These are phyloP conservation scores for Acrodontium crateriforme DNA, from an alignment of 2,329 filamentous ascomycete species.

Conservation along the genomic window DNA sequence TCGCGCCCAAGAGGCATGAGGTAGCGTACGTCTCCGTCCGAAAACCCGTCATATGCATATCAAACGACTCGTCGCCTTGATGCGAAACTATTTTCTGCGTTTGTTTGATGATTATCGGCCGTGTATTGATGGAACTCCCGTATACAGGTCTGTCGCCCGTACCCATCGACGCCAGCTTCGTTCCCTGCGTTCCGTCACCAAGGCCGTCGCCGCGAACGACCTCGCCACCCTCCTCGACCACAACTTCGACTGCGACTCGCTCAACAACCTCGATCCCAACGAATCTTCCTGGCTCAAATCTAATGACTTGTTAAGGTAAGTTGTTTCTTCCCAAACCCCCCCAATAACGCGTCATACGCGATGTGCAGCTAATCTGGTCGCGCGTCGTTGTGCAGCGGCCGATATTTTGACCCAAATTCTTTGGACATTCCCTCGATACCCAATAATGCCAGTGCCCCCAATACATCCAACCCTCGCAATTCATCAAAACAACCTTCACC, in stretches of 20 bases:
- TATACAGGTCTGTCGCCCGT: slow-evolving; percentile 3
- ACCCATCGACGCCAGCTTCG: slow-evolving; percentile 4
- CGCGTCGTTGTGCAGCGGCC: too few relatives aligned
- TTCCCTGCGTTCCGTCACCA: slow-evolving; percentile 6
- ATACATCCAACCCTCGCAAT: slow-evolving; percentile 13
- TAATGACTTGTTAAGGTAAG: slow-evolving; percentile 45
- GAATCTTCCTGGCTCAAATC: slow-evolving; percentile 29
- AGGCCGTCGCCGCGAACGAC: slow-evolving; percentile 7
- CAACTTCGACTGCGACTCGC: slow-evolving; percentile 4
- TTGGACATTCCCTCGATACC: slow-evolving; percentile 27
- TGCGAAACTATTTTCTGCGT: slow-evolving; percentile 24
- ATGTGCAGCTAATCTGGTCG: too few relatives aligned
- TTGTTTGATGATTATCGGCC: slow-evolving; percentile 27
- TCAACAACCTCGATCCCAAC: slow-evolving; percentile 2
- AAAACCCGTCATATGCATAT: slow-evolving; percentile 10
- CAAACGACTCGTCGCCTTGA: slow-evolving; percentile 13
- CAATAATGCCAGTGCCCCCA: slow-evolving; percentile 16
- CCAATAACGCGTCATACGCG: too few relatives aligned
- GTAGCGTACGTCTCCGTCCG: slow-evolving; percentile 26
- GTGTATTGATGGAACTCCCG: slow-evolving; percentile 12
- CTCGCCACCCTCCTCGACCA: slow-evolving; percentile 5
- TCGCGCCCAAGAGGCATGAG: slow-evolving; percentile 28
- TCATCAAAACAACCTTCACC: slow-evolving; percentile 7
- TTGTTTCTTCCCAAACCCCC: slow-evolving; percentile 13
- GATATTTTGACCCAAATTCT: slow-evolving; percentile 42